phyloP scores from a whole-genome alignment of 805 yeast genomes.

The Myxozyma sirexii region DNA sequence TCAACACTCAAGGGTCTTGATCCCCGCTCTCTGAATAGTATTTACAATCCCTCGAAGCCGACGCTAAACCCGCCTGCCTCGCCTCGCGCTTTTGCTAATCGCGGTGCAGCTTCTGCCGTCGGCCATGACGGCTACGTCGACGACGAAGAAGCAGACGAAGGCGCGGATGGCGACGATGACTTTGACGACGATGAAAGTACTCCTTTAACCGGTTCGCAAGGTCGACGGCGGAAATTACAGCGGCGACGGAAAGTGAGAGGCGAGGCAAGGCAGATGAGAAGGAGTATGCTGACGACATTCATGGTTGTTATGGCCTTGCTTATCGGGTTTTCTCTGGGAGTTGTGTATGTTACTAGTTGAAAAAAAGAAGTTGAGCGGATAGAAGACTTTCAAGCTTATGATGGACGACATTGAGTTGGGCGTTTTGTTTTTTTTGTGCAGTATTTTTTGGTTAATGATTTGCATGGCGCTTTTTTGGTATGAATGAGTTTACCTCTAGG shows the following conservation, averaged over 20 bases:
- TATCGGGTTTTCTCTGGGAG: constrained; percentile 31
- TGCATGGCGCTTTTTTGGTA: too few relatives aligned
- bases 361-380: too few relatives aligned
- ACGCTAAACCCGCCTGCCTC: not conserved
- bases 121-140: constrained; percentile 46
- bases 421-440: not conserved
- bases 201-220: constrained; percentile 34
- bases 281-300: constrained; percentile 13
- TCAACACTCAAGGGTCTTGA: constrained; percentile 4
- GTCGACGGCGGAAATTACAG: not conserved
- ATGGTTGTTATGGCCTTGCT: constrained; percentile 23
- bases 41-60: constrained; percentile 13
- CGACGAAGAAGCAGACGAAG: constrained; percentile 46
- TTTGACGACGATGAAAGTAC: constrained; percentile 43
- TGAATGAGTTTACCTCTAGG: too few relatives aligned
- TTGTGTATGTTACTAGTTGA: constrained; percentile 24
- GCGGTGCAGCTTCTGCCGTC: constrained; percentile 55
- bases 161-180: constrained; percentile 55
- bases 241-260: not conserved
- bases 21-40: constrained; percentile 44
- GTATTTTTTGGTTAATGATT: not conserved
- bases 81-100: constrained; percentile 45
- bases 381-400: not conserved
- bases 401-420: not conserved
- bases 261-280: constrained; percentile 12